Evolutionary conservation across 345 rosid genomes (phyloP).

Genomic region (Luvunga scandens): DNA sequence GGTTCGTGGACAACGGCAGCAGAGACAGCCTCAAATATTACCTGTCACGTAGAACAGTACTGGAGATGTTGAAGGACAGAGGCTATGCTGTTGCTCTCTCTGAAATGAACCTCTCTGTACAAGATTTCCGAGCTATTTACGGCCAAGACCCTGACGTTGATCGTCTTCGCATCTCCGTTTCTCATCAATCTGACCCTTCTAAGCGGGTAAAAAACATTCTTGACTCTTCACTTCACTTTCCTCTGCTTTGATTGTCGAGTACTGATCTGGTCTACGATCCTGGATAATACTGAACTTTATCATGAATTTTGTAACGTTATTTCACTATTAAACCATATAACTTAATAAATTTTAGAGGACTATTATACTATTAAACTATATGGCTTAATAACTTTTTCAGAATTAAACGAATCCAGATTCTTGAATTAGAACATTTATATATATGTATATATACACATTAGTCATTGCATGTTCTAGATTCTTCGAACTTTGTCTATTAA

Average conservation of each 20-base stretch:
- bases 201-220: conserved; percentile 44
- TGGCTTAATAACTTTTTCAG: too few relatives aligned
- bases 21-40: conserved; percentile 69
- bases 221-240: neutral
- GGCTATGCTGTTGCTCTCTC: conserved; percentile 61
- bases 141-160: conserved; percentile 59
- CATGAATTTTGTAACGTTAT: too few relatives aligned
- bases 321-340: too few relatives aligned
- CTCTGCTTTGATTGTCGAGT: neutral
- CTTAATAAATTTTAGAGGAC: too few relatives aligned
- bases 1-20: conserved; percentile 55
- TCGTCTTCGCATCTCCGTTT: conserved; percentile 56
- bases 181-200: conserved; percentile 49
- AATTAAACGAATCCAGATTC: too few relatives aligned
- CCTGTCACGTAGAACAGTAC: conserved; percentile 60
- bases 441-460: too few relatives aligned
- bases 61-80: conserved; percentile 86
- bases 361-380: too few relatives aligned
- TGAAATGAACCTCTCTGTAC: conserved; percentile 64
- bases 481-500: neutral
- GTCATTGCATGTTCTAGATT: neutral
- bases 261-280: neutral
- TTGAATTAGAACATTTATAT: too few relatives aligned
- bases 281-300: too few relatives aligned
- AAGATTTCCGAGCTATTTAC: conserved; percentile 55